Base-by-base conservation (phyloP, 2,329 filamentous ascomycete genomes). In the Alternaria sp. region DNA sequence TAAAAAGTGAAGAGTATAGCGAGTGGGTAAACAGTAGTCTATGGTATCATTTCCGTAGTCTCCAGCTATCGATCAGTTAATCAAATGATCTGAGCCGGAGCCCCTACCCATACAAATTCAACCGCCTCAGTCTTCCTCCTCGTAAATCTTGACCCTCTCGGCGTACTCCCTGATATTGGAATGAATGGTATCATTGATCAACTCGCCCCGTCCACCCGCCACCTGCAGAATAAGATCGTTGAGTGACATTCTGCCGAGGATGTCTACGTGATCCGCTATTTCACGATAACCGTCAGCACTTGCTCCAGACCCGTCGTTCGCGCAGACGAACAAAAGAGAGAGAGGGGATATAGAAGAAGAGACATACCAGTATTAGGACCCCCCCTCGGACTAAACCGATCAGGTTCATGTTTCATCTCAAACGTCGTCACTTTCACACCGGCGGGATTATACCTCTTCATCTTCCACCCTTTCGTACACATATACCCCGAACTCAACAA, bases 401-500 rank as follows among this genome's bases (percentile, higher is more conserved):
- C 95, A 1, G 96, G 96, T 75, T 98, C 94, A 76, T 99, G 96
- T 1, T 90, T 92, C 96, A 99, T 99, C 83, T 99, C 96, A 65
- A 91, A 93, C 0, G 94, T 92, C 44, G 89, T 96, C 66, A 99
- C 84, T 73, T 93, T 89, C 30, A 90, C 87, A 2, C 90, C 90
- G 0, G 93, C 91, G 0, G 96, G 96, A 74, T 99, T 99, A 79
- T 96, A 99, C 36, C 96, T 87, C 80, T 93, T 93, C 80, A 97
- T 91, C 61, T 90, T 89, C 96, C 96, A 99, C 4, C 96, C 96
- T 73, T 91, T 93, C 71, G 93, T 91, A 79, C 96, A 99, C 96
- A 99, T 98, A 79, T 98, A 99, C 3, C 95, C 96, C n/a, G n/a
- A n/a, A n/a, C 92, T 96, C 11, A 99, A 82, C n/a, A 99, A 81